phyloP scores from a whole-genome alignment of 108 stramenopile genomes.

The Nannochloropsis granulata region DNA sequence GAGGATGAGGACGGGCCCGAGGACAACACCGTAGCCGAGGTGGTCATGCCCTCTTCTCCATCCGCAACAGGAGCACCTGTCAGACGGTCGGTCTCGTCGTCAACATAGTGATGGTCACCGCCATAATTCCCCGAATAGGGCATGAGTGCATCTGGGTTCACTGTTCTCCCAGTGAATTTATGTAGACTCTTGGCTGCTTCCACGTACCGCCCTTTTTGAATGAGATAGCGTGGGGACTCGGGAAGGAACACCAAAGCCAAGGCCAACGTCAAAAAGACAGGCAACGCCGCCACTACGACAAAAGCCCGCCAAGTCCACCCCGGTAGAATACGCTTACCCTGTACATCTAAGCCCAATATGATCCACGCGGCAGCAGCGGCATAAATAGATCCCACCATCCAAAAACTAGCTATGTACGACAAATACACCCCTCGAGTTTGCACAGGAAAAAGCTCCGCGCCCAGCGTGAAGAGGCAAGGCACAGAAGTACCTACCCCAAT shows the following conservation, averaged over 20 bases:
- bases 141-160: neutral
- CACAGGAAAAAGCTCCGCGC: slow-evolving; percentile 36
- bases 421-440: slow-evolving; percentile 16
- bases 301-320: slow-evolving; percentile 28
- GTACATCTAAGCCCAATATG: slow-evolving; percentile 25
- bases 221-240: slow-evolving; percentile 37
- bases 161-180: neutral
- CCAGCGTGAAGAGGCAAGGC: slow-evolving; percentile 39
- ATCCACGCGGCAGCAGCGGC: slow-evolving; percentile 38
- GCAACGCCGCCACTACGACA: slow-evolving; percentile 25
- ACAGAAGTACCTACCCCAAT: slow-evolving; percentile 44
- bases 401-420: slow-evolving; percentile 37
- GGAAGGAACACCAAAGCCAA: slow-evolving; percentile 12
- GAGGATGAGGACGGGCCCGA: neutral
- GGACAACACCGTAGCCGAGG: neutral
- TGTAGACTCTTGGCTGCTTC: neutral
- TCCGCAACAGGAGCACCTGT: neutral
- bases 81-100: neutral
- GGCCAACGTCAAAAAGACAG: slow-evolving; percentile 17
- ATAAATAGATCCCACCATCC: slow-evolving; percentile 44
- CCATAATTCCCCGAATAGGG: neutral
- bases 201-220: slow-evolving; percentile 4
- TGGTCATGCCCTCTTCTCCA: neutral
- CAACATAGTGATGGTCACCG: neutral
- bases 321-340: slow-evolving; percentile 13